Percentiles rank a stretch among this genome's conserved stretches.
Conservation (phyloP, 2,329 filamentous ascomycete species). For the Ophiocordyceps polyrhachis-furcata region DNA sequence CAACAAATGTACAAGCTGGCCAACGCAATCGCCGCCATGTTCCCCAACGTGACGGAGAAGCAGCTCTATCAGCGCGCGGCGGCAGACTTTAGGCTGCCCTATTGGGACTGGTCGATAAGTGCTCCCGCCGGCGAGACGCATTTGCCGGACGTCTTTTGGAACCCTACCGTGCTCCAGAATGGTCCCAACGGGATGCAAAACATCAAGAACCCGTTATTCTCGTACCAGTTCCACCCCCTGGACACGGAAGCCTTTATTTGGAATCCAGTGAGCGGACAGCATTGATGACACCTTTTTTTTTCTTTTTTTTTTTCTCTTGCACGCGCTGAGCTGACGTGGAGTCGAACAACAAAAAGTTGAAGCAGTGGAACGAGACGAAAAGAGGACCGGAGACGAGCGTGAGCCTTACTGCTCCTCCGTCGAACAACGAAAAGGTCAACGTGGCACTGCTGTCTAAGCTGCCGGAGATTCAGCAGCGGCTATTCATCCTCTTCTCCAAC, state of each 20-base stretch:
- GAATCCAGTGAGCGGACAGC: constrained; percentile 30
- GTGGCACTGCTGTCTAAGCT: constrained; percentile 25
- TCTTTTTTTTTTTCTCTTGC: too few species aligned
- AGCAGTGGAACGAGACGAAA: constrained; percentile 39
- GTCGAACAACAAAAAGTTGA: constrained; percentile 26
- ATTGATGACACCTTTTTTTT: not conserved
- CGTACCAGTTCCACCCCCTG: constrained; percentile 41
- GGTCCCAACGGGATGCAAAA: constrained; percentile 35
- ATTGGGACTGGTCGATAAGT: constrained; percentile 38
- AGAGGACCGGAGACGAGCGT: constrained; percentile 26
- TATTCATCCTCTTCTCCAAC: constrained; percentile 48
- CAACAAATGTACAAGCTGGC: constrained; percentile 18
- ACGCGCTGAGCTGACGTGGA: not conserved
- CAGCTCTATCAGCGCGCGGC: constrained; percentile 32
- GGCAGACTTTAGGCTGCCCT: constrained; percentile 32
- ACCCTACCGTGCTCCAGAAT: constrained; percentile 30
- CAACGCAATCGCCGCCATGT: constrained; percentile 26
- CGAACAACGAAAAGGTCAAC: constrained; percentile 40
- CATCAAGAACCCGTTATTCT: constrained; percentile 44
- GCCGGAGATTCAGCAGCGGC: constrained; percentile 36
- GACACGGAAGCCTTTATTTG: constrained; percentile 38
- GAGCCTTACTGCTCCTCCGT: constrained; percentile 17
- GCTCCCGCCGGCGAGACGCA: constrained; percentile 29
- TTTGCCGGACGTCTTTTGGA: constrained; percentile 24
- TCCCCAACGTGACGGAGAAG: constrained; percentile 25